phyloP scores from a whole-genome alignment of 192 early-diverging fungal genomes.

The Umbelopsis sp. region DNA sequence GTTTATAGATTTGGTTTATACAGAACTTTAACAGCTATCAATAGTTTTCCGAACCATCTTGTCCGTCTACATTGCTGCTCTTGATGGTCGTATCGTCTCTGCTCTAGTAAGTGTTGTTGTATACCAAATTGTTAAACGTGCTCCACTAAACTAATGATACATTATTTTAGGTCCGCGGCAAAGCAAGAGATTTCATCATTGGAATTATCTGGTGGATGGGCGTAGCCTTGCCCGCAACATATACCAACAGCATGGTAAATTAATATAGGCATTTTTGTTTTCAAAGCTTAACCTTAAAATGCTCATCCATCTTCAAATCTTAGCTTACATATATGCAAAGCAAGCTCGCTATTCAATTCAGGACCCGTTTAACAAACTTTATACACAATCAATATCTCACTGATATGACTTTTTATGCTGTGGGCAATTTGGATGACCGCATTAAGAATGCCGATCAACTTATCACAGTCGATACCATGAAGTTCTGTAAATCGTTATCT shows the following conservation, averaged over 20 bases:
- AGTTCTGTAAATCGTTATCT: constrained; percentile 86
- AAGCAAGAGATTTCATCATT: constrained; percentile 79
- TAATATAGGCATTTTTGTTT: not conserved
- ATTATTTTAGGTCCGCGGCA: constrained; percentile 56
- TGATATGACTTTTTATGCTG: constrained; percentile 93
- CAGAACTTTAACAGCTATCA: not conserved
- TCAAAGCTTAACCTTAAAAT: not conserved
- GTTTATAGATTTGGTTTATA: not conserved
- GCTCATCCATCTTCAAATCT: constrained; percentile 1
- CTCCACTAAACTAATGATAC: not conserved
- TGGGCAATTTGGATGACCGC: constrained; percentile 91
- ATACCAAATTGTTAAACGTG: not conserved
- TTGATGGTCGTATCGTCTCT: constrained; percentile 84
- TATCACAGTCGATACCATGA: constrained; percentile 88
- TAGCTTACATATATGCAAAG: constrained; percentile 77
- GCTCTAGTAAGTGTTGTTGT: constrained; percentile 54
- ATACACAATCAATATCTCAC: constrained; percentile 84
- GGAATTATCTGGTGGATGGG: constrained; percentile 92
- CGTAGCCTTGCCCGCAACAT: constrained; percentile 93
- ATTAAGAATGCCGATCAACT: constrained; percentile 90
- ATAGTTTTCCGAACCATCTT: constrained; percentile 84
- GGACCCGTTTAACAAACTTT: constrained; percentile 85
- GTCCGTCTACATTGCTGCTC: constrained; percentile 87
- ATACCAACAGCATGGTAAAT: constrained; percentile 90
- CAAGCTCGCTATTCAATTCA: constrained; percentile 77